Base-by-base conservation (phyloP, 2,329 filamentous ascomycete genomes). In the Fonsecaea nubica region DNA sequence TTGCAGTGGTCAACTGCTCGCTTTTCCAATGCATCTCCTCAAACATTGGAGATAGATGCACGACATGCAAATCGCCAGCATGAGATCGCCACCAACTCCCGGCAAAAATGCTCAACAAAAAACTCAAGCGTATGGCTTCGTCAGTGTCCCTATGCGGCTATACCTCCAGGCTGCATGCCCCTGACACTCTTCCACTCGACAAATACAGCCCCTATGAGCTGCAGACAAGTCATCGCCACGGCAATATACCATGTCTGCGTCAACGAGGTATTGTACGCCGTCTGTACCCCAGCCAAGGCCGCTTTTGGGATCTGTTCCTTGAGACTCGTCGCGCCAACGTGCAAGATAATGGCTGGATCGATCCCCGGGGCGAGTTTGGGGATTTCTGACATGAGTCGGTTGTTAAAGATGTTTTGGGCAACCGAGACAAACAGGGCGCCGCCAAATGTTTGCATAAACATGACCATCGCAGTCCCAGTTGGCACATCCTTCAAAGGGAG, bases 331-430 rank as follows among this genome's bases (percentile, higher is more conserved):
- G 80, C 80, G 4, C 79, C 80, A 3, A 74, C 72, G 3, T 73
- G 65, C 12, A 78, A 58, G 0, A 81, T 71, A 10, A 71, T 72
- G 0, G 63, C 64, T 2, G 74, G 73, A 62, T 77, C 66, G 6
- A 76, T 56, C 1, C 63, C 69, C 0, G 77, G 76, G 0, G 75
- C 73, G 53, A 58, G 79, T 52, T 72, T 69, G 0, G 70, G 69
- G 2, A 85, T 75, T 52, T 82, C 81, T 3, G 75, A 69, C 62
- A 85, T 77, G 12, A 88, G 78, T 8, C 77, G 74, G 69, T 84
- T 85, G 54, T 79, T 80, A 66, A 87, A 85, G 15, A 87, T 79
- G 62, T 80, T 82, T 68, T 87, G 80, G 0, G 77, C 84, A 30
- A 85, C 78, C 3, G 80, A 81, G 33, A 87, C 79, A 66, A 86